Evolutionary conservation across 164 flowering plant genomes (phyloP).

Genomic region (Santalum album): DNA sequence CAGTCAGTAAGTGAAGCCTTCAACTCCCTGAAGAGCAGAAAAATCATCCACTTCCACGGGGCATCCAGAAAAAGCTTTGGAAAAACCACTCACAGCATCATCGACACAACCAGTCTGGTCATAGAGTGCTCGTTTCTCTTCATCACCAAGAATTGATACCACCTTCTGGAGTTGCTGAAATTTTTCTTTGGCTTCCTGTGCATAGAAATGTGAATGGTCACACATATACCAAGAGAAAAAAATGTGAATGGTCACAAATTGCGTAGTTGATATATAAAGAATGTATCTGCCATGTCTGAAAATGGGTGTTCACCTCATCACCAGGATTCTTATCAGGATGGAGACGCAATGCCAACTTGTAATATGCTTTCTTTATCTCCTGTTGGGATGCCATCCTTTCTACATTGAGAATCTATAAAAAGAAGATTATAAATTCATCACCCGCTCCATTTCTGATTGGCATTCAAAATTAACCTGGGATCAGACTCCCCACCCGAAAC

Average conservation of each 20-base stretch:
- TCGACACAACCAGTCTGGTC: constrained; percentile 95
- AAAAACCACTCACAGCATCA: constrained; percentile 70
- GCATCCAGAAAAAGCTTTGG: constrained; percentile 31
- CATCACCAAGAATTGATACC: constrained; percentile 89
- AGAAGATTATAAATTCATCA: background rate
- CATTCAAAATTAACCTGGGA: background rate
- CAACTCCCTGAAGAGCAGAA: too few species aligned
- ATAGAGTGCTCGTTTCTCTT: constrained; percentile 87
- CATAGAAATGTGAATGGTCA: background rate
- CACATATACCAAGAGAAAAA: background rate
- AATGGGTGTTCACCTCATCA: constrained; percentile 55
- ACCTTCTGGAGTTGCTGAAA: constrained; percentile 95
- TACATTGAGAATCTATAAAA: constrained; percentile 74
- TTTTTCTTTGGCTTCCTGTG: constrained; percentile 90
- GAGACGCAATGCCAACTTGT: constrained; percentile 83
- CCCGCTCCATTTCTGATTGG: background rate
- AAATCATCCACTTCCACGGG: background rate
- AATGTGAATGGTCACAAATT: background rate
- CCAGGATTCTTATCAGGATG: constrained; percentile 99
- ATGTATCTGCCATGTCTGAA: background rate
- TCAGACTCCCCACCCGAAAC: too few species aligned
- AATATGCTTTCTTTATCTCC: constrained; percentile 89
- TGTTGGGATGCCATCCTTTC: constrained; percentile 75
- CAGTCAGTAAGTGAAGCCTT: too few species aligned
- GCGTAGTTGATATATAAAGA: background rate